These are phyloP conservation scores for Suillus americanus DNA, from an alignment of 768 basidiomycete genomes.

Conservation along the genomic window DNA sequence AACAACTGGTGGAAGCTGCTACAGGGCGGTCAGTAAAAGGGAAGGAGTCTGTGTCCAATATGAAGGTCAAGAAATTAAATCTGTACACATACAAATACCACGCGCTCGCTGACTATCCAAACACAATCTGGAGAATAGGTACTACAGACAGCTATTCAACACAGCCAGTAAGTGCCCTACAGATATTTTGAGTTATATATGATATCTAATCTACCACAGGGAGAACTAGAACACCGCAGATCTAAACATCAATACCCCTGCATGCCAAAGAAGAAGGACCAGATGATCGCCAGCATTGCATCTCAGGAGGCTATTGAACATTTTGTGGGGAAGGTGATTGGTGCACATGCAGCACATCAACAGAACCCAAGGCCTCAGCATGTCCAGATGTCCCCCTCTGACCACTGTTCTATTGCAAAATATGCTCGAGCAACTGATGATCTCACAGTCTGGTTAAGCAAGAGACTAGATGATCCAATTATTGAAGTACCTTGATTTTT, in stretches of 20 bases:
- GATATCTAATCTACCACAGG: slow-evolving; percentile 20
- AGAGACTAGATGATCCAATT: slow-evolving; percentile 23
- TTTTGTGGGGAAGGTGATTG: slow-evolving; percentile 18
- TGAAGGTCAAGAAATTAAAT: slow-evolving; percentile 14
- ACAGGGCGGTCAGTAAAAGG: no score
- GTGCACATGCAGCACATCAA: background rate
- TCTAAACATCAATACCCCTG: slow-evolving; percentile 35
- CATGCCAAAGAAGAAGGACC: slow-evolving; percentile 32
- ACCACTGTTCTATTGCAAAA: slow-evolving; percentile 23
- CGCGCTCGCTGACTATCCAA: slow-evolving; percentile 14
- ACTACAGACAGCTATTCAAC: slow-evolving; percentile 39
- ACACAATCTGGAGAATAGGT: slow-evolving; percentile 21
- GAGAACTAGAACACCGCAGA: slow-evolving; percentile 36
- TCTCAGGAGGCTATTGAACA: slow-evolving; percentile 16
- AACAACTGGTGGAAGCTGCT: no score
- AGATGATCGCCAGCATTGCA: slow-evolving; percentile 19
- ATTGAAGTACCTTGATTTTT: slow-evolving; percentile 9
- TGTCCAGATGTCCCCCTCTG: background rate
- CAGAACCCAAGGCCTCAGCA: background rate
- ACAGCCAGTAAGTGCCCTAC: slow-evolving; percentile 30
- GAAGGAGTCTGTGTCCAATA: no score
- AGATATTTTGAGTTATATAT: background rate
- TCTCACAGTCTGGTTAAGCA: slow-evolving; percentile 14
- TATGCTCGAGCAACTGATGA: slow-evolving; percentile 4
- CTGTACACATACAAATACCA: slow-evolving; percentile 18